Conservation (phyloP, 1,284 basidiomycete species). For the Stereum hirsutum region DNA sequence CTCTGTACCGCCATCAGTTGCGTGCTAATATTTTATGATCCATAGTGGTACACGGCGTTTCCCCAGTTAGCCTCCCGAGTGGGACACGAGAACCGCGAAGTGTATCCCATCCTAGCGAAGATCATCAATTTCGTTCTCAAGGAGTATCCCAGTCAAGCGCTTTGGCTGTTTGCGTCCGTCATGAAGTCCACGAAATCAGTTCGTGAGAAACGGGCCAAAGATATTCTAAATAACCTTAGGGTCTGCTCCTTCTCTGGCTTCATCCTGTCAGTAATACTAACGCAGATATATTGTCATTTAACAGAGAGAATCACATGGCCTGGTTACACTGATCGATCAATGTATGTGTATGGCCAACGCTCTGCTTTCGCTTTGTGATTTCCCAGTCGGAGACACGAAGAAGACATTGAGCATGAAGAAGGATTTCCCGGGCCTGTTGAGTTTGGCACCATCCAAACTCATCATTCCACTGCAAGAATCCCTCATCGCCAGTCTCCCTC, state of each 20-base stretch:
- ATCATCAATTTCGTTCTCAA: slow-evolving; percentile 73
- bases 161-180: slow-evolving; percentile 91
- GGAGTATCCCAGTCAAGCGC: slow-evolving; percentile 84
- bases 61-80: slow-evolving; percentile 97
- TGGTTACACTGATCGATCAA: slow-evolving; percentile 44
- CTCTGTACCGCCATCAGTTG: background rate
- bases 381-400: slow-evolving; percentile 39
- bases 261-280: too few relatives aligned
- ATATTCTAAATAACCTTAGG: slow-evolving; percentile 60
- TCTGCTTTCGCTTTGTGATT: slow-evolving; percentile 61
- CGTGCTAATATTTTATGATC: slow-evolving; percentile 1
- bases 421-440: slow-evolving; percentile 55
- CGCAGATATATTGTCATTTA: too few relatives aligned
- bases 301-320: slow-evolving; percentile 26
- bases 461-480: slow-evolving; percentile 93
- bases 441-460: slow-evolving; percentile 54
- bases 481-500: slow-evolving; percentile 82
- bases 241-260: slow-evolving; percentile 27
- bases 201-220: slow-evolving; percentile 53
- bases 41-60: slow-evolving; percentile 92
- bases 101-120: slow-evolving; percentile 56
- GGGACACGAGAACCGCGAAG: slow-evolving; percentile 66
- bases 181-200: slow-evolving; percentile 74
- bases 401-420: slow-evolving; percentile 49
- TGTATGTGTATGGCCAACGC: slow-evolving; percentile 58